phyloP scores from a whole-genome alignment of 257 asterid species.

The Echites panduratus region DNA sequence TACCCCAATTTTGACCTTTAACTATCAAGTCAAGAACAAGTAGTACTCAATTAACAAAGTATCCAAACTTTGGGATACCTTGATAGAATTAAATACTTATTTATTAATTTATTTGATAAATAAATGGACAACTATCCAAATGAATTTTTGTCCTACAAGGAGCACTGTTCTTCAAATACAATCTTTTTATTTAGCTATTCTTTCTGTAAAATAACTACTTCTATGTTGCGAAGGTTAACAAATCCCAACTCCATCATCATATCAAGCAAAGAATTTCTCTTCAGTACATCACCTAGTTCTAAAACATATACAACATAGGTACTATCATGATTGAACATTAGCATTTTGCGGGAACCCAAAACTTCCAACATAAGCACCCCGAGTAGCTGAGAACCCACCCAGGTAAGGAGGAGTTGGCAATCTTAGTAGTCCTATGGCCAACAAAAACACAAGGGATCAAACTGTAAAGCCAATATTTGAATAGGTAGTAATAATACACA shows the following conservation, averaged over 20 bases:
- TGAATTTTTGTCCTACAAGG: not conserved
- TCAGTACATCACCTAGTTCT: not conserved
- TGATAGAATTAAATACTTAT: not conserved
- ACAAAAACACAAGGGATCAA: slow-evolving; percentile 11
- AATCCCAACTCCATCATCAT: not conserved
- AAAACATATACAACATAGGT: not conserved
- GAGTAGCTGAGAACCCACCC: slow-evolving; percentile 63
- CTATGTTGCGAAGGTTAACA: not conserved
- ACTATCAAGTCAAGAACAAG: not conserved
- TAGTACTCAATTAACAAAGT: not conserved
- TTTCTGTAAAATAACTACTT: not conserved
- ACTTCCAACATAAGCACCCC: slow-evolving; percentile 77
- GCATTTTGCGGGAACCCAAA: slow-evolving; percentile 80
- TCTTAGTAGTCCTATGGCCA: slow-evolving; percentile 69
- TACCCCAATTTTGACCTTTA: not conserved
- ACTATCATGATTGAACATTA: not conserved
- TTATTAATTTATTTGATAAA: no score
- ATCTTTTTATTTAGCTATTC: not conserved
- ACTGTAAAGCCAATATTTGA: not conserved
- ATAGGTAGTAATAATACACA: not conserved
- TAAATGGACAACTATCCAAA: no score
- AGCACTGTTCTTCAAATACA: not conserved
- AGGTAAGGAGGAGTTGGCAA: slow-evolving; percentile 70
- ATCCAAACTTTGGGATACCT: not conserved
- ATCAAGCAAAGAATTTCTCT: not conserved